Evolutionary conservation across 2,329 filamentous ascomycete genomes (phyloP).

Genomic region (Ophiostoma himal-ulmi): DNA sequence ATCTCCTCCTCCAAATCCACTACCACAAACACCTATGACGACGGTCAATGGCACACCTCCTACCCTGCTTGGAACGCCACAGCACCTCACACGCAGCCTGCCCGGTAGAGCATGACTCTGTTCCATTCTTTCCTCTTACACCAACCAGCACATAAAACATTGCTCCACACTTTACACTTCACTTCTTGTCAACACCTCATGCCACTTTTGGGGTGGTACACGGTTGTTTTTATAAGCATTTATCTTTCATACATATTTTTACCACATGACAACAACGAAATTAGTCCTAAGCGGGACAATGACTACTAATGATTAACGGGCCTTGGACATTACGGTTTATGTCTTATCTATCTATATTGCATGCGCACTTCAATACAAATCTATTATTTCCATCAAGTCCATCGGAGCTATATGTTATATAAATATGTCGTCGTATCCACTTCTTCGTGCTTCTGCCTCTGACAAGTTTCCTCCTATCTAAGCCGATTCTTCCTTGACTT

Average conservation of each 20-base stretch:
- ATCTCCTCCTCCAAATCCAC: constrained; percentile 10
- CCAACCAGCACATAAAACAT: neutral
- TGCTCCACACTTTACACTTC: neutral
- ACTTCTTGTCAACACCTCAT: neutral
- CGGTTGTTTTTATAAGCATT: neutral
- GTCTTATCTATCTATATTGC: neutral
- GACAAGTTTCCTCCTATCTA: neutral
- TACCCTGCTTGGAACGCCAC: constrained; percentile 44
- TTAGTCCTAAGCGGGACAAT: neutral
- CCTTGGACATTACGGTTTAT: neutral
- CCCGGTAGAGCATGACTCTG: neutral
- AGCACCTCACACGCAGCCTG: constrained; percentile 11
- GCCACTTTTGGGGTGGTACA: neutral
- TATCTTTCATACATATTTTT: neutral
- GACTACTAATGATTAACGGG: constrained; percentile 9
- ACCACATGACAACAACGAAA: neutral
- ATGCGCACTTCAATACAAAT: neutral
- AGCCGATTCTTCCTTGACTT: neutral
- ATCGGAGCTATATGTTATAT: neutral
- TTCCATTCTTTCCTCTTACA: neutral
- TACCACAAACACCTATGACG: constrained; percentile 33
- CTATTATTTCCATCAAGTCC: neutral
- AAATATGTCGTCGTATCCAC: neutral
- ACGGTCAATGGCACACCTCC: constrained; percentile 43
- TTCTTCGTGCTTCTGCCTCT: neutral